phyloP scores from a whole-genome alignment of 176 grass and related monocot species.

The Triticum timopheevii region DNA sequence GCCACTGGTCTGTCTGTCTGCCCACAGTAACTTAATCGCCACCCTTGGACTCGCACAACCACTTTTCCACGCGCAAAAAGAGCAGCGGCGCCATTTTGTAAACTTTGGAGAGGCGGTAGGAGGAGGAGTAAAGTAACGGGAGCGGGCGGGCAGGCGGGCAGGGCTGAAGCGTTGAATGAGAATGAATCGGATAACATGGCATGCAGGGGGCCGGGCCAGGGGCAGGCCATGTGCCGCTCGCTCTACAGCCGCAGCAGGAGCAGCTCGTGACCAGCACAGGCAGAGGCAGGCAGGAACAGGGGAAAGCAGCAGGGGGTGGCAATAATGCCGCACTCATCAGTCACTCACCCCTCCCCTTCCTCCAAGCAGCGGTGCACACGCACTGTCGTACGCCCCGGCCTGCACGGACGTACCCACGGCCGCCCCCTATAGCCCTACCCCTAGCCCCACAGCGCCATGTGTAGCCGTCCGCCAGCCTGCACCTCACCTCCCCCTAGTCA shows the following conservation, averaged over 20 bases:
- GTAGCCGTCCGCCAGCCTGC: neutral
- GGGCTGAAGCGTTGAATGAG: neutral
- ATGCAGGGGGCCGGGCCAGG: neutral
- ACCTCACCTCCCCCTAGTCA: neutral
- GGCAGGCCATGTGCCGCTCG: neutral
- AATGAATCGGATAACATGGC: constrained; percentile 1
- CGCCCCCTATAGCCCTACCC: neutral
- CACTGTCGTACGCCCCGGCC: constrained; percentile 26
- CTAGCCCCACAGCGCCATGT: neutral
- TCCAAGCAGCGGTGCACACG: neutral
- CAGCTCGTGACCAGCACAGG: neutral
- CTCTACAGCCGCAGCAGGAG: neutral
- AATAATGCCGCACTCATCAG: neutral
- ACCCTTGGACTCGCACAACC: neutral
- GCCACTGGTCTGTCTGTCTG: neutral
- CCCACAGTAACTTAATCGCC: neutral
- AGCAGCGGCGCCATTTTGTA: neutral
- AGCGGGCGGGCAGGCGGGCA: neutral
- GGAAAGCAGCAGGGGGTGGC: neutral
- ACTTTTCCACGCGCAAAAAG: neutral
- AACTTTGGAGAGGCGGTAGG: too few relatives aligned
- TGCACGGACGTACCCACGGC: constrained; percentile 41
- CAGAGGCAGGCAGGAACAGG: neutral
- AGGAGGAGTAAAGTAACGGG: neutral
- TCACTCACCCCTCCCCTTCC: neutral